A percentile compares a stretch with the other conserved stretches of the same genome.
phyloP scores from a whole-genome alignment of 208 protist genomes.

The Acanthamoeba castellanii region DNA sequence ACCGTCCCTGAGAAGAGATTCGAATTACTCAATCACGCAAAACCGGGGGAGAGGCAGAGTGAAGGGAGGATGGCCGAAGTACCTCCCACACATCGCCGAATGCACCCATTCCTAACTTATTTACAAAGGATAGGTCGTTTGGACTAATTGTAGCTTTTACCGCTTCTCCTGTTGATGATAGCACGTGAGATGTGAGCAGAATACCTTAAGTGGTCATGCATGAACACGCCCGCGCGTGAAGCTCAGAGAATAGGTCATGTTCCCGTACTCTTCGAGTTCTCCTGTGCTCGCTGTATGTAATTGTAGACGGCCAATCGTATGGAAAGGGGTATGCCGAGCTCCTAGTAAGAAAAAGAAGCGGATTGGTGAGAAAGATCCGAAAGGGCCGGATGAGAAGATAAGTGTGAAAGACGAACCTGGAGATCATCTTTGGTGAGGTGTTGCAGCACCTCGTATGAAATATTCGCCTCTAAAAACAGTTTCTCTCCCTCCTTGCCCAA shows the following conservation, averaged over 20 bases:
- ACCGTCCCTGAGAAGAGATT: neutral
- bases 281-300: neutral
- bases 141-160: conserved; percentile 2
- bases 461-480: conserved; percentile 17
- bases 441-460: conserved; percentile 16
- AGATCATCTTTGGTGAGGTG: conserved; percentile 58
- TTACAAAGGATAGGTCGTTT: conserved; percentile 56
- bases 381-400: neutral
- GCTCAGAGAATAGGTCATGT: no score
- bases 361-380: neutral
- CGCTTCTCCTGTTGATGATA: neutral
- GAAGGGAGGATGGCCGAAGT: neutral
- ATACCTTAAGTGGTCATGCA: no score
- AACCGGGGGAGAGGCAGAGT: neutral
- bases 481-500: neutral
- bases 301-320: conserved; percentile 49
- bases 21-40: neutral
- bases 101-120: conserved; percentile 69
- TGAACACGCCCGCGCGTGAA: neutral
- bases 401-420: neutral
- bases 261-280: neutral
- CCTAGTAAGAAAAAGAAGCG: neutral
- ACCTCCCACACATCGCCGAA: conserved; percentile 75
- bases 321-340: conserved; percentile 40
- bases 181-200: neutral